Evolutionary conservation across 768 basidiomycete species (phyloP).

Genomic region (Lyophyllum shimeji): DNA sequence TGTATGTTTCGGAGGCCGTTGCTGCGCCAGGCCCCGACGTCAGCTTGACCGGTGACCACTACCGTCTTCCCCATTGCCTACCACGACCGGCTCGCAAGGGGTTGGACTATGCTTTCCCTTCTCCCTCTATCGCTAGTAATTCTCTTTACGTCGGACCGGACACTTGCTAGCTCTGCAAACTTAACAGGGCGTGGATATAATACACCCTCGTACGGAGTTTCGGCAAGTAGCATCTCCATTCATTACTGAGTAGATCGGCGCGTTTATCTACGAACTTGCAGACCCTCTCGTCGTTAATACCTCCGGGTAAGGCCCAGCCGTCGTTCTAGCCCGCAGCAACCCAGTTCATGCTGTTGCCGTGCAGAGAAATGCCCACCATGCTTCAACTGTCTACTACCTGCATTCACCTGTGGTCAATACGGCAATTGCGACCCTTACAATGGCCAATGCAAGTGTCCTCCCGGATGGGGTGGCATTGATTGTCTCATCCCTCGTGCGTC

Average conservation of each 20-base stretch:
- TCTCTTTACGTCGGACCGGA: neutral
- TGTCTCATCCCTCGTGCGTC: conserved; percentile 87
- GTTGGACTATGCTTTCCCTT: conserved; percentile 8
- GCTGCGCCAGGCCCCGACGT: neutral
- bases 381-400: conserved; percentile 94
- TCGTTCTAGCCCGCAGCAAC: too few species aligned
- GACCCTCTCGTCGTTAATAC: conserved; percentile 21
- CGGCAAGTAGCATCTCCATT: conserved; percentile 7
- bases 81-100: conserved; percentile 7
- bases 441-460: conserved; percentile 94
- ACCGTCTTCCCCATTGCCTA: neutral
- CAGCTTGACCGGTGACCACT: neutral
- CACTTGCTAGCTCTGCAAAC: conserved; percentile 8
- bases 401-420: conserved; percentile 90
- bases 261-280: conserved; percentile 8
- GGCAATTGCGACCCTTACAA: conserved; percentile 89
- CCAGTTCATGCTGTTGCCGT: neutral
- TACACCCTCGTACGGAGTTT: conserved; percentile 14
- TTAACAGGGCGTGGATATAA: conserved; percentile 13
- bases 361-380: conserved; percentile 77
- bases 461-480: conserved; percentile 97
- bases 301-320: conserved; percentile 16
- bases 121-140: conserved; percentile 7
- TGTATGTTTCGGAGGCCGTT: conserved; percentile 1
- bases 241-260: neutral